phyloP scores from a whole-genome alignment of 495 filamentous ascomycete genomes.

The Neurospora tetraspora region DNA sequence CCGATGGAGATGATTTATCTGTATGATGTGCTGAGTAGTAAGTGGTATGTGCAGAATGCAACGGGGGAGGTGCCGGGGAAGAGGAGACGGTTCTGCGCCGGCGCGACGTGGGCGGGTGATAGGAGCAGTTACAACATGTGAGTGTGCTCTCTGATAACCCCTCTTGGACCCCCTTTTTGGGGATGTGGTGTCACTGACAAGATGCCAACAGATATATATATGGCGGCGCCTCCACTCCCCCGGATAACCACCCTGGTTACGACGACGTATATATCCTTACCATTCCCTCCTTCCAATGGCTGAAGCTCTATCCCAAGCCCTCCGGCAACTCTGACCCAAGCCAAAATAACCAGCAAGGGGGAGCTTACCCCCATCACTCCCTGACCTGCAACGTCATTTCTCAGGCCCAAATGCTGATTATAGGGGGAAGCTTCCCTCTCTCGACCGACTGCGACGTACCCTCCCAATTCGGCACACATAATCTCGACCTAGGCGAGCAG shows the following conservation, averaged over 20 bases:
- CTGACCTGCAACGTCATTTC: conserved; percentile 43
- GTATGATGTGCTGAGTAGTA: conserved; percentile 39
- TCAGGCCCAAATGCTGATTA: conserved; percentile 52
- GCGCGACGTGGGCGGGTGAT: conserved; percentile 42
- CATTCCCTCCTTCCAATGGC: conserved; percentile 49
- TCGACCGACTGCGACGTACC: conserved; percentile 57
- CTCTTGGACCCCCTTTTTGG: neutral
- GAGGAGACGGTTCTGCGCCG: conserved; percentile 45
- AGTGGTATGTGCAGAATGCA: conserved; percentile 46
- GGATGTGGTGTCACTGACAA: neutral
- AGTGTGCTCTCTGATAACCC: conserved; percentile 4
- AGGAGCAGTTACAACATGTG: conserved; percentile 47
- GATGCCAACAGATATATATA: conserved; percentile 35
- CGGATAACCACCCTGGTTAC: conserved; percentile 29
- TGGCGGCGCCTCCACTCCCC: conserved; percentile 35
- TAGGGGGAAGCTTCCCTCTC: conserved; percentile 55
- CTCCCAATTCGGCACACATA: conserved; percentile 48
- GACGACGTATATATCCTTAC: conserved; percentile 50
- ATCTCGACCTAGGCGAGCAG: conserved; percentile 44
- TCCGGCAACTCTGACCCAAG: neutral
- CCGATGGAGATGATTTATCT: conserved; percentile 36
- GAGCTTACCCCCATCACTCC: conserved; percentile 31
- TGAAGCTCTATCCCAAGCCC: conserved; percentile 32
- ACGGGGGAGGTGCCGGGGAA: conserved; percentile 34
- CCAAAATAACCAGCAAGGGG: conserved; percentile 8